Percentiles rank a stretch among this genome's conserved stretches.
Evolutionary conservation across 2,329 filamentous ascomycete species (phyloP).

Genomic region (Colletotrichum sojae): DNA sequence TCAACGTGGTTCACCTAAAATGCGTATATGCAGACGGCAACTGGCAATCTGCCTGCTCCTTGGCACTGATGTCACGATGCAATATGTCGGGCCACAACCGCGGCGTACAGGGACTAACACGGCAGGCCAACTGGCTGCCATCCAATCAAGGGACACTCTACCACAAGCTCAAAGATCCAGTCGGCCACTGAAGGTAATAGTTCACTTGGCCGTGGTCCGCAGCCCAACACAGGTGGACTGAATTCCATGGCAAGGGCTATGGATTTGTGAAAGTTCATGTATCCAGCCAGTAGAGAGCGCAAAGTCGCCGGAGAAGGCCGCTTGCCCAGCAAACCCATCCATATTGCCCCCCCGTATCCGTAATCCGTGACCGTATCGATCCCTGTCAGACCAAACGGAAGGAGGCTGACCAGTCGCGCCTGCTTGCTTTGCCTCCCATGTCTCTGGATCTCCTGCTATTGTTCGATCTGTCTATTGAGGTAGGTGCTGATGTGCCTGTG

Average conservation of each 20-base stretch:
- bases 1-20: not conserved
- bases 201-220: not conserved
- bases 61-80: conserved; percentile 32
- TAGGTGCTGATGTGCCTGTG: not conserved
- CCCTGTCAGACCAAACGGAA: not conserved
- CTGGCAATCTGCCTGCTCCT: conserved; percentile 13
- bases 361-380: conserved; percentile 12
- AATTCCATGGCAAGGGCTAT: conserved; percentile 9
- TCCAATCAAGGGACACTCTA: not conserved
- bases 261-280: not conserved
- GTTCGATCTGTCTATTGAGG: not conserved
- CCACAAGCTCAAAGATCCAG: not conserved
- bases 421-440: conserved; percentile 1
- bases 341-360: no score
- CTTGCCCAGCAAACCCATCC: conserved; percentile 2
- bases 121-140: not conserved
- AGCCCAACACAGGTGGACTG: not conserved
- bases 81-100: not conserved
- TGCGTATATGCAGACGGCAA: not conserved
- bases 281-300: no score
- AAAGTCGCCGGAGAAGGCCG: not conserved
- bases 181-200: no score
- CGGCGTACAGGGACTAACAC: not conserved
- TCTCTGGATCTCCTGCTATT: conserved; percentile 1
- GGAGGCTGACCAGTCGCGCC: not conserved